Evolutionary conservation across 257 asterid species (phyloP).

Genomic region (Petunia axillaris): DNA sequence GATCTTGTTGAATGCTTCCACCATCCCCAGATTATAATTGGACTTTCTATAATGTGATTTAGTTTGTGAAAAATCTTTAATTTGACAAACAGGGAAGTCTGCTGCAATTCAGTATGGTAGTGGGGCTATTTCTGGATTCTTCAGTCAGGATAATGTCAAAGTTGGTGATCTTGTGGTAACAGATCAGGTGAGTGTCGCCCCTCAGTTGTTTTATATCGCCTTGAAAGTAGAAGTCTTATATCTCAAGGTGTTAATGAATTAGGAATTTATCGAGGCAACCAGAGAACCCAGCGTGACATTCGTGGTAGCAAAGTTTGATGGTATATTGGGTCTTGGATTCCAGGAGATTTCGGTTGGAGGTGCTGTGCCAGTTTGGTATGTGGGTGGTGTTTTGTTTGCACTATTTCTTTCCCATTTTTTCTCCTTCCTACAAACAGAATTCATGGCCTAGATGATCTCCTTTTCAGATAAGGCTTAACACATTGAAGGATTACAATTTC

Average conservation of each 20-base stretch:
- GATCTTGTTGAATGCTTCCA: conserved; percentile 1
- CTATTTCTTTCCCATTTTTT: conserved; percentile 28
- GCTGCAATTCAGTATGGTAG: conserved; percentile 94
- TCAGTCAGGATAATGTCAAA: conserved; percentile 77
- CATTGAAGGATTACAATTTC: not conserved
- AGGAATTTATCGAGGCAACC: conserved; percentile 81
- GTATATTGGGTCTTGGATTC: conserved; percentile 78
- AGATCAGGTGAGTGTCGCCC: conserved; percentile 58
- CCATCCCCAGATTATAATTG: too few relatives aligned
- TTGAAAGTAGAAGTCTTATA: conserved; percentile 24
- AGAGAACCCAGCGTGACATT: conserved; percentile 68
- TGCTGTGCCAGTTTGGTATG: conserved; percentile 75
- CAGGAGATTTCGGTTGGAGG: conserved; percentile 79
- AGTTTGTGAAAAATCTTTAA: not conserved
- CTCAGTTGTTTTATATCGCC: conserved; percentile 18
- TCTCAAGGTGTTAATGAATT: conserved; percentile 32
- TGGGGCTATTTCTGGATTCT: conserved; percentile 94
- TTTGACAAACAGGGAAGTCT: conserved; percentile 58
- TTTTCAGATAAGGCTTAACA: not conserved
- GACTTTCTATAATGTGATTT: not conserved
- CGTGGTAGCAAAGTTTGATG: conserved; percentile 81
- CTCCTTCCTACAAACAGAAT: not conserved
- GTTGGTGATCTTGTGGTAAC: conserved; percentile 79
- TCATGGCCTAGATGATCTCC: not conserved
- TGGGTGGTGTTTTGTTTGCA: not conserved